Percentiles rank a stretch among this genome's conserved stretches.
phyloP scores from a whole-genome alignment of 1,284 basidiomycete species.

The Athelia sp. region DNA sequence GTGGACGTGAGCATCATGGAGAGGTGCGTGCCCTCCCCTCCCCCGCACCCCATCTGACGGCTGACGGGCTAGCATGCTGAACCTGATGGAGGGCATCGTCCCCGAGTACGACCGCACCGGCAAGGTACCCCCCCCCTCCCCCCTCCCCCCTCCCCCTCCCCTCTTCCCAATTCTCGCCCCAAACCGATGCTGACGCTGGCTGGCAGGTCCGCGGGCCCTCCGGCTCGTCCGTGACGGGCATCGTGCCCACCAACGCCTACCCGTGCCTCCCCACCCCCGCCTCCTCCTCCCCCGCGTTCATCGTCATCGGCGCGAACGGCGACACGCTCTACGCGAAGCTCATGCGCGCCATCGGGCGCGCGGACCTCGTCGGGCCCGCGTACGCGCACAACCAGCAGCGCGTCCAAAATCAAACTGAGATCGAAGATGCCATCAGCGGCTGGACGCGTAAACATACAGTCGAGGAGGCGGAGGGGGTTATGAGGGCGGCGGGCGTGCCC shows the following conservation, averaged over 20 bases:
- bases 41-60: constrained; percentile 1
- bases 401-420: constrained; percentile 50
- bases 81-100: constrained; percentile 71
- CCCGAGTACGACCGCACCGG: constrained; percentile 72
- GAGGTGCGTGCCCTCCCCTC: constrained; percentile 33
- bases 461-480: constrained; percentile 37
- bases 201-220: constrained; percentile 66
- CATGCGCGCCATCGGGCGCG: constrained; percentile 53
- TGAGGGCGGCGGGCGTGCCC: constrained; percentile 47
- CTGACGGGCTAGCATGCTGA: constrained; percentile 49
- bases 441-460: constrained; percentile 49
- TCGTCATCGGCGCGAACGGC: constrained; percentile 68
- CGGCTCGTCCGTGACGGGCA: constrained; percentile 67
- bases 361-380: constrained; percentile 50
- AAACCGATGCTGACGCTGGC: too few relatives aligned
- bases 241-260: constrained; percentile 70
- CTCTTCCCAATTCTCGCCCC: not conserved
- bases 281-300: constrained; percentile 41
- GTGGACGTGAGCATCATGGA: constrained; percentile 75
- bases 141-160: constrained; percentile 1
- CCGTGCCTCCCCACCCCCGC: constrained; percentile 49
- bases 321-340: constrained; percentile 63
- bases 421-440: constrained; percentile 53
- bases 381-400: constrained; percentile 62
- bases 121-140: constrained; percentile 31